Evolutionary conservation across 179 eudicot genomes (phyloP).

Genomic region (Sideroxylon spinosum): DNA sequence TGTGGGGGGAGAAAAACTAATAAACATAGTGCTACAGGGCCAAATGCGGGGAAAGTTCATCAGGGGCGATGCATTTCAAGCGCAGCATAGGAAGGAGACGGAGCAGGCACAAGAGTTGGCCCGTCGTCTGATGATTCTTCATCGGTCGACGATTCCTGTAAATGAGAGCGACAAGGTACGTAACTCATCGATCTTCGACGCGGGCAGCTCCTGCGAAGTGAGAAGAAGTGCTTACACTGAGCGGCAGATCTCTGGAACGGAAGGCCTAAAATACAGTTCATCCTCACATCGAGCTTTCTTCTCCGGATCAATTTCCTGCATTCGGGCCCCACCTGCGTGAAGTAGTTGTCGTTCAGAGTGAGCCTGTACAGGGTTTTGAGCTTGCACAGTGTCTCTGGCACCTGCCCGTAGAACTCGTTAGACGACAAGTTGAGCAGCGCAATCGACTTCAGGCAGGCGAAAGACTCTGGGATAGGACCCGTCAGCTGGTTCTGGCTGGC

Average conservation of each 20-base stretch:
- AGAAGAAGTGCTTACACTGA: slow-evolving; percentile 41
- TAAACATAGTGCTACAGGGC: neutral
- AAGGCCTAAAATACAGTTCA: slow-evolving; percentile 40
- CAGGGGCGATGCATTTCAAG: slow-evolving; percentile 12
- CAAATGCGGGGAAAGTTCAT: neutral
- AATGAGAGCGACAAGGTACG: slow-evolving; percentile 25
- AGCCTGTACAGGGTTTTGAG: slow-evolving; percentile 33
- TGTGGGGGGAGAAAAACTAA: neutral
- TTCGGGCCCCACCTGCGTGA: slow-evolving; percentile 54
- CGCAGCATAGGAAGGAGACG: slow-evolving; percentile 27
- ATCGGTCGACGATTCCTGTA: neutral
- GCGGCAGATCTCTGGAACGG: slow-evolving; percentile 31
- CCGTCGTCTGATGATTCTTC: neutral
- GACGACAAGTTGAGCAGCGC: slow-evolving; percentile 36
- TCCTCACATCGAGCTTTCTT: slow-evolving; percentile 30
- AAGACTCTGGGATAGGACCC: slow-evolving; percentile 58
- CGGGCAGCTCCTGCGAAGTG: slow-evolving; percentile 26
- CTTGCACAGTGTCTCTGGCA: slow-evolving; percentile 60
- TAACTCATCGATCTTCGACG: neutral
- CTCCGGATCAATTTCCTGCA: slow-evolving; percentile 33
- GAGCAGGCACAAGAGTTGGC: slow-evolving; percentile 8
- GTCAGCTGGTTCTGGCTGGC: slow-evolving; percentile 45
- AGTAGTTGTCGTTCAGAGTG: slow-evolving; percentile 45
- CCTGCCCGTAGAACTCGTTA: slow-evolving; percentile 46
- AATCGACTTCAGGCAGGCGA: slow-evolving; percentile 44